Evolutionary conservation across 2,329 filamentous ascomycete genomes (phyloP), one percentile per base, ranked within the genome.

Genomic region (Stagonosporopsis vannaccii): DNA sequence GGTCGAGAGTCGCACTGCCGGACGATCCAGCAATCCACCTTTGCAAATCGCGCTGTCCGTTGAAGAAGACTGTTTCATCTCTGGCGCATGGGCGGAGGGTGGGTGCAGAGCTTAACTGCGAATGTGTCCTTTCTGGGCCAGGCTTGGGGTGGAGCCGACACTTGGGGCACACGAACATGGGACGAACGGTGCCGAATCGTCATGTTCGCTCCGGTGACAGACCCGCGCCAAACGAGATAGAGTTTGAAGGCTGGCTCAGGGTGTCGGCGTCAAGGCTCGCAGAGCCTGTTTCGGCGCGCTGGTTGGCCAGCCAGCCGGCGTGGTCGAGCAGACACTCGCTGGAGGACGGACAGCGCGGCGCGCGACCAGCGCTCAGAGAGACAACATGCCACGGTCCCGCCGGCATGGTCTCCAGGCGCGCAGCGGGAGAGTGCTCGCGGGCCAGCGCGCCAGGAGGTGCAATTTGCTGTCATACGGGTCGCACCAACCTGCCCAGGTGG

Each of bases 101-200:
- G 39, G 48, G 44, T 28, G 44, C 39, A 39, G 51, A 49, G 51
- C 45, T 50, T 59, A 51, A 36, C 58, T 64, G 28, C 59, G 60
- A 40, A 62, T 61, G 23, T 61, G 62, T 59, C 46, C 61, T 58
- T 44, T 52, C 59, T 58, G 48, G 54, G 56, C 48, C 53, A 55
- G 45, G 44, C 51, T 35, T 33, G 28, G 28, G 53, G 62, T 60
- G 62, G 62, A 64, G 62, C 60, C 61, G 52, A 61, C 49, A 59
- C 30, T 32, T 12, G 30, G 28, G 30, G 37, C 37, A 40, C 54
- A 59, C 49, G 60, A 65, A 65, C 61, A 58, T 65, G 60, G 60
- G 47, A 62, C 61, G 61, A 66, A 66, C 61, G 58, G 56, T 58
- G 59, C 60, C 59, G 43, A 62, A 60, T 67, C 61, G 56, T 50